A percentile compares a stretch with the other conserved stretches of the same genome.
Conservation (phyloP, 192 early-diverging fungal species). For the Backusella westeae region DNA sequence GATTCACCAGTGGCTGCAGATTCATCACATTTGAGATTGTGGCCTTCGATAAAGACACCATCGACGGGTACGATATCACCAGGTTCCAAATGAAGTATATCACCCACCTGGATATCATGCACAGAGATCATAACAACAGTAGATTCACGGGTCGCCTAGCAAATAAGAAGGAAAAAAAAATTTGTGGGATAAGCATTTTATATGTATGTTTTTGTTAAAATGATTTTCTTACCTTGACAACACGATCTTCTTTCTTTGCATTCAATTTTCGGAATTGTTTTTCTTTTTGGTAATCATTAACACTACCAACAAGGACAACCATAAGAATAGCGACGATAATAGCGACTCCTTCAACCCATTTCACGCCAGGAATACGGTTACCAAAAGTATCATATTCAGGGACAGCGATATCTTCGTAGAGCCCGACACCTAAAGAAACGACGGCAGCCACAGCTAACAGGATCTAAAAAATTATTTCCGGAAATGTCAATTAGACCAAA, state of each 20-base stretch:
- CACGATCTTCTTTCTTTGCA: conserved; percentile 82
- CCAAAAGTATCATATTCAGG: conserved; percentile 39
- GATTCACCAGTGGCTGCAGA: conserved; percentile 94
- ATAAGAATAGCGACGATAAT: conserved; percentile 79
- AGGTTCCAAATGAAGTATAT: conserved; percentile 82
- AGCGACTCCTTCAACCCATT: conserved; percentile 89
- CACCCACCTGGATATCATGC: conserved; percentile 85
- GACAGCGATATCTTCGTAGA: conserved; percentile 74
- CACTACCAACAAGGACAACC: conserved; percentile 72
- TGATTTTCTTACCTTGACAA: conserved; percentile 62
- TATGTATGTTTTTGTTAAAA: neutral
- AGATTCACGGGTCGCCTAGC: conserved; percentile 69
- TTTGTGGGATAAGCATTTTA: neutral
- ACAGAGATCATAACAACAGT: conserved; percentile 66
- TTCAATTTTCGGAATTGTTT: conserved; percentile 81
- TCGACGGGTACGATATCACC: conserved; percentile 95
- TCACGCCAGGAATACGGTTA: conserved; percentile 50
- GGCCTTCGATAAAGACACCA: conserved; percentile 82
- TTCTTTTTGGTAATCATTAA: conserved; percentile 89
- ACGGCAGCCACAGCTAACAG: conserved; percentile 74
- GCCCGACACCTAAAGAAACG: conserved; percentile 77
- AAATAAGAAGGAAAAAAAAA: neutral
- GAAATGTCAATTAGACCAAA: conserved; percentile 3
- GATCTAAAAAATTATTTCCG: conserved; percentile 24
- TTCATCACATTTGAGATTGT: conserved; percentile 89